These are phyloP conservation scores for Pestalotiopsis sp. DNA, from an alignment of 2,329 filamentous ascomycete species.

Conservation along the genomic window DNA sequence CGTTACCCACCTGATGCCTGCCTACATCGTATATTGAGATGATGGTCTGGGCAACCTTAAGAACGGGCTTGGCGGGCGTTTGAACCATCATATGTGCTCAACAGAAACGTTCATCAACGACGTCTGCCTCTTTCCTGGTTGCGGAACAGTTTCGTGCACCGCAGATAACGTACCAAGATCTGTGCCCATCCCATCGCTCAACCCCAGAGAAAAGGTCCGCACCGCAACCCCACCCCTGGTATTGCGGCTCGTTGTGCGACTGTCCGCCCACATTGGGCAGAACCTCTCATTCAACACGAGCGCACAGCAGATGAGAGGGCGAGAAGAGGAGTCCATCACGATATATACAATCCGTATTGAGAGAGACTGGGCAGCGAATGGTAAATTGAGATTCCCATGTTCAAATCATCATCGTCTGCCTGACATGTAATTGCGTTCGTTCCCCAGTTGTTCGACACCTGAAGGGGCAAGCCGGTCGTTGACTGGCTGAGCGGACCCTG, in stretches of 20 bases:
- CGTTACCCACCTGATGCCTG: background rate
- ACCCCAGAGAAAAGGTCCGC: background rate
- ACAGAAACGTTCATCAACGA: background rate
- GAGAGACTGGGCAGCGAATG: background rate
- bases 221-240: background rate
- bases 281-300: background rate
- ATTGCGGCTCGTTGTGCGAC: background rate
- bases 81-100: too few relatives aligned
- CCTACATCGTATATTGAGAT: too few relatives aligned
- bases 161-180: background rate
- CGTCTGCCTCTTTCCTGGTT: background rate
- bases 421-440: background rate
- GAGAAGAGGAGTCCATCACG: background rate
- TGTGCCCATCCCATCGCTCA: background rate
- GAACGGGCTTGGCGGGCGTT: too few relatives aligned
- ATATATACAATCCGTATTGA: background rate
- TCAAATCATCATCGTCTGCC: background rate
- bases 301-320: background rate
- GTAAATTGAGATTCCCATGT: conserved; percentile 1
- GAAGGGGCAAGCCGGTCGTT: background rate
- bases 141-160: background rate
- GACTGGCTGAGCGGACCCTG: background rate
- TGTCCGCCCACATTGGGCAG: background rate
- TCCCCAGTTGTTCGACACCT: background rate
- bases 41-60: too few relatives aligned